Base-by-base conservation (phyloP, 2,329 filamentous ascomycete species). In the Hysterium pulicare region DNA sequence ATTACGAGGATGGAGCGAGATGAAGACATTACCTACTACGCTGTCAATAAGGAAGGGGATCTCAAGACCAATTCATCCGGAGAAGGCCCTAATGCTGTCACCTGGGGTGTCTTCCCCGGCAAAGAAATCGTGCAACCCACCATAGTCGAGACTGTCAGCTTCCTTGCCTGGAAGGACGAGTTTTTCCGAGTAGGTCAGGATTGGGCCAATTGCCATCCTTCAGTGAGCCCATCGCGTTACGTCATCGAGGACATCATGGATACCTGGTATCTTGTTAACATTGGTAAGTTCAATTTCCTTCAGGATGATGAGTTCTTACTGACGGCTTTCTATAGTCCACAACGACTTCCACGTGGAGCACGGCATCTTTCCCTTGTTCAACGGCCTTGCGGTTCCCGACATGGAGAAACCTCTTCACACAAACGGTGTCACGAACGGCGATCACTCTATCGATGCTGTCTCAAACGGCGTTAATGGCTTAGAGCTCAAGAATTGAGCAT, bases 111-210 rank as follows among this genome's bases (percentile, higher is more conserved):
- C 24, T 98, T 97, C 73, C 91, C 93, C 0, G 93, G 93, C 45
- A 95, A 97, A 67, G 93, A 98, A 69, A 96, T 98, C 62, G 90
- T 98, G n/a, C 93, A 98, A 68, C 93, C 93, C 11, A 98, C 93
- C n/a, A 96, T 98, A 58, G 93, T 98, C 40, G 93, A 98, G 72
- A 94, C 88, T 15, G 85, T 98, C 65, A 95, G 88, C 66, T 98
- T 98, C 78, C 75, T 98, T 41, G 93, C 93, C 2, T 98, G 93
- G 93, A 95, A 95, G 71, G 93, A 98, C 55, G 93, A 98, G 70
- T 94, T 95, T 13, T 98, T 90, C 75, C 82, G 87, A 47, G 78
- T 98, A 8, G 93, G 93, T 41, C 79, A 86, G 44, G 90, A 98
- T 62, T 98, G 93, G 93, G 87, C 88, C 17, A 87, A 88, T 59